These are phyloP conservation scores for Arthroderma sp. DNA, from an alignment of 2,329 filamentous ascomycete species.

Conservation along the genomic window DNA sequence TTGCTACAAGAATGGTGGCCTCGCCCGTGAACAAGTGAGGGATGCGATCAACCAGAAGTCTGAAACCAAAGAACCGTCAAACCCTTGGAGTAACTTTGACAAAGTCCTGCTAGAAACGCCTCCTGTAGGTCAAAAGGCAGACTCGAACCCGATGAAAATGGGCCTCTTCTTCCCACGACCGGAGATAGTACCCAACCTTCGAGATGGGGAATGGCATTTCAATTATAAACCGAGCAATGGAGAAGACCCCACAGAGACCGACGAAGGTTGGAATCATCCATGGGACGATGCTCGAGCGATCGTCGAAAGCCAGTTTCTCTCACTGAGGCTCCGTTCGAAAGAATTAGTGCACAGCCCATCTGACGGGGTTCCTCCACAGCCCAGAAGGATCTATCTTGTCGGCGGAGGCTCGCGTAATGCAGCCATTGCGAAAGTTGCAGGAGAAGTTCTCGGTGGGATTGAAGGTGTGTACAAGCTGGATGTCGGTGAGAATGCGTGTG, in stretches of 20 bases:
- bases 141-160: conserved; percentile 56
- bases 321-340: conserved; percentile 72
- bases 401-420: conserved; percentile 83
- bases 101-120: conserved; percentile 54
- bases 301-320: conserved; percentile 88
- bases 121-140: conserved; percentile 51
- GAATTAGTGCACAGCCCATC: conserved; percentile 54
- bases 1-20: conserved; percentile 96
- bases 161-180: conserved; percentile 92
- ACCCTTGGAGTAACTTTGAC: conserved; percentile 75
- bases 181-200: conserved; percentile 89
- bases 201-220: conserved; percentile 77
- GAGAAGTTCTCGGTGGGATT: conserved; percentile 73
- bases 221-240: conserved; percentile 33
- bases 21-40: conserved; percentile 80
- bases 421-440: conserved; percentile 73
- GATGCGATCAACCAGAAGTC: conserved; percentile 56
- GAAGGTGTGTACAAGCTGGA: conserved; percentile 91
- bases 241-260: conserved; percentile 41
- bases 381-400: conserved; percentile 82
- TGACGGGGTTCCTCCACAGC: conserved; percentile 59
- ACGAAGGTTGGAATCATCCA: conserved; percentile 43
- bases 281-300: conserved; percentile 71
- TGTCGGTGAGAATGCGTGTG: conserved; percentile 90
- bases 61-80: conserved; percentile 32